These are phyloP conservation scores for Penicillium brasilianum DNA, from an alignment of 2,329 filamentous ascomycete species.

Conservation along the genomic window DNA sequence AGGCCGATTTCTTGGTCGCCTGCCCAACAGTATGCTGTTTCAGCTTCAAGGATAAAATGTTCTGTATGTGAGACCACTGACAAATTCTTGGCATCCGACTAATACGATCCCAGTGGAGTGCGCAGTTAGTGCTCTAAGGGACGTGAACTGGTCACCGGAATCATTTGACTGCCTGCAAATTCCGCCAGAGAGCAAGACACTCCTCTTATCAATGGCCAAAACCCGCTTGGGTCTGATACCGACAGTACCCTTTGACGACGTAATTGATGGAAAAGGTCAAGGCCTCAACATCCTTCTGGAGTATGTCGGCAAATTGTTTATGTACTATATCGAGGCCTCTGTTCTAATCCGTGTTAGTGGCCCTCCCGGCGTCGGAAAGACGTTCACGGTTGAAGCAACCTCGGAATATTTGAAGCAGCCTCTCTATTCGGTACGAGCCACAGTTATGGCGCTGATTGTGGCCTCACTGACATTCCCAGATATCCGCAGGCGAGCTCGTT, in stretches of 20 bases:
- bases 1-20: neutral
- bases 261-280: neutral
- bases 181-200: neutral
- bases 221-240: neutral
- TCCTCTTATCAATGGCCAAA: neutral
- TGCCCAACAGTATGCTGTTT: slow-evolving; percentile 1
- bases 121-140: neutral
- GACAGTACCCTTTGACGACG: neutral
- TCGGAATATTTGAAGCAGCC: slow-evolving; percentile 21
- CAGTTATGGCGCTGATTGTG: neutral
- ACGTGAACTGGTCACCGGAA: neutral
- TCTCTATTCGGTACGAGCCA: slow-evolving; percentile 24
- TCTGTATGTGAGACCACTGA: neutral
- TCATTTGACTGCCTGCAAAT: neutral
- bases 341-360: neutral
- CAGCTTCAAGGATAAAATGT: slow-evolving; percentile 2
- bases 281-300: neutral
- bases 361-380: slow-evolving; percentile 33
- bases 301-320: neutral
- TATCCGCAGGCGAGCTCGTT: slow-evolving; percentile 26
- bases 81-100: neutral
- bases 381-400: slow-evolving; percentile 40
- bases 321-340: neutral
- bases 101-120: neutral
- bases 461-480: slow-evolving; percentile 20